Conservation (phyloP, 805 yeast genomes). For the Wickerhamiella nectarea region DNA sequence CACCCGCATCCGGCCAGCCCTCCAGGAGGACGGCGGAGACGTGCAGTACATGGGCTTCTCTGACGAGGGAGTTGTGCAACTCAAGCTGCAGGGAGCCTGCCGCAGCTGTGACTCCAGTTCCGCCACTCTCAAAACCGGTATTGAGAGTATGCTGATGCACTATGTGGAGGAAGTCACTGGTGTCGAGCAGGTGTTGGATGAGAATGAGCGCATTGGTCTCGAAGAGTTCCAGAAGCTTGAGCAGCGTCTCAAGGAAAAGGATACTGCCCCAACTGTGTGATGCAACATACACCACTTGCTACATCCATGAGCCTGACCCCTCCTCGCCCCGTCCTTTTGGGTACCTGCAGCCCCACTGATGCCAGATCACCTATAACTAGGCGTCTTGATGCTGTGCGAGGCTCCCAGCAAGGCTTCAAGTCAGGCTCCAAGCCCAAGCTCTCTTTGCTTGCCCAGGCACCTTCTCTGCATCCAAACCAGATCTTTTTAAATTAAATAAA, state of each 20-base stretch:
- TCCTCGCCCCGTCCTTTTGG: neutral
- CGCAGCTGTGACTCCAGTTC: constrained; percentile 83
- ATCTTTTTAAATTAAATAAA: neutral
- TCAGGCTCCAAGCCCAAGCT: too few species aligned
- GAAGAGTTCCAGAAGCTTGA: constrained; percentile 79
- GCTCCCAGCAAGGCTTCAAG: too few species aligned
- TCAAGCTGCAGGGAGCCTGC: constrained; percentile 91
- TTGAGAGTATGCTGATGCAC: constrained; percentile 93
- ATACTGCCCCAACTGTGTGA: constrained; percentile 18
- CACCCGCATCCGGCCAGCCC: constrained; percentile 93
- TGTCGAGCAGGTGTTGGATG: constrained; percentile 78
- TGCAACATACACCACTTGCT: neutral
- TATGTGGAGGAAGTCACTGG: constrained; percentile 90
- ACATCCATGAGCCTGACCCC: too few species aligned
- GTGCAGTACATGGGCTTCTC: constrained; percentile 78
- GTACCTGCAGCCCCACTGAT: neutral
- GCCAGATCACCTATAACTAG: neutral
- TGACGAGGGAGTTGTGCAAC: constrained; percentile 76
- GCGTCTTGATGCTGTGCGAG: too few species aligned
- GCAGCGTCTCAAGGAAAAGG: constrained; percentile 33
- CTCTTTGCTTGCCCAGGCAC: too few species aligned
- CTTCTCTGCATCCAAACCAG: too few species aligned
- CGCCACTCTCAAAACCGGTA: constrained; percentile 87
- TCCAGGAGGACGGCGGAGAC: constrained; percentile 98
- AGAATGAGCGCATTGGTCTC: constrained; percentile 58